Evolutionary conservation across 371 early-diverging fungal genomes (phyloP).

Genomic region (Mortierella sp.): DNA sequence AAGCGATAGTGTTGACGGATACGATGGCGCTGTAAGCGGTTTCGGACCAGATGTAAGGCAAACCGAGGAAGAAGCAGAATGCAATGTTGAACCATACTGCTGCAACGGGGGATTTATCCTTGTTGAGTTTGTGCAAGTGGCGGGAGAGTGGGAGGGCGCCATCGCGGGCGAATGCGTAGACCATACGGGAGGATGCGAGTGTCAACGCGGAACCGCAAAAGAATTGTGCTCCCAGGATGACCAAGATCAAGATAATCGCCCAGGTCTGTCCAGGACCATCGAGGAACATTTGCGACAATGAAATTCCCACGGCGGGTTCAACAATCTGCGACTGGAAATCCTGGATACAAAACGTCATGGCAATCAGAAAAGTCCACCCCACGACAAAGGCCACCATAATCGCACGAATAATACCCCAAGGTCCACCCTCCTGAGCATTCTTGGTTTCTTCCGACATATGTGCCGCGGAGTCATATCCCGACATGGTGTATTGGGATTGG

Average conservation of each 20-base stretch:
- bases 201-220: slow-evolving; percentile 69
- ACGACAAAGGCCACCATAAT: slow-evolving; percentile 58
- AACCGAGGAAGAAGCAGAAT: slow-evolving; percentile 64
- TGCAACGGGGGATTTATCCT: slow-evolving; percentile 62
- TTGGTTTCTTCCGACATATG: slow-evolving; percentile 78
- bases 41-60: slow-evolving; percentile 65
- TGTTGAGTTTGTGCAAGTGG: slow-evolving; percentile 63
- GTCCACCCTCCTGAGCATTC: slow-evolving; percentile 69
- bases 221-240: slow-evolving; percentile 71
- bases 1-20: slow-evolving; percentile 78
- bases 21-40: slow-evolving; percentile 76
- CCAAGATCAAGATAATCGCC: slow-evolving; percentile 67
- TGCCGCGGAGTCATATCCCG: slow-evolving; percentile 74
- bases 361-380: slow-evolving; percentile 62
- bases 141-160: slow-evolving; percentile 74
- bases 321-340: slow-evolving; percentile 63
- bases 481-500: slow-evolving; percentile 63
- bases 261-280: slow-evolving; percentile 65
- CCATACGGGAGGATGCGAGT: slow-evolving; percentile 74
- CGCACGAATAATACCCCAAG: slow-evolving; percentile 72
- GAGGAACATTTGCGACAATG: slow-evolving; percentile 65
- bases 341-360: slow-evolving; percentile 58
- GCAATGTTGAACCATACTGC: slow-evolving; percentile 58
- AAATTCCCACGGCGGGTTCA: slow-evolving; percentile 60
- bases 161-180: slow-evolving; percentile 83